Percentiles rank a stretch among this genome's conserved stretches.
phyloP scores from a whole-genome alignment of 179 eudicot genomes.

The Pouteria campechiana region DNA sequence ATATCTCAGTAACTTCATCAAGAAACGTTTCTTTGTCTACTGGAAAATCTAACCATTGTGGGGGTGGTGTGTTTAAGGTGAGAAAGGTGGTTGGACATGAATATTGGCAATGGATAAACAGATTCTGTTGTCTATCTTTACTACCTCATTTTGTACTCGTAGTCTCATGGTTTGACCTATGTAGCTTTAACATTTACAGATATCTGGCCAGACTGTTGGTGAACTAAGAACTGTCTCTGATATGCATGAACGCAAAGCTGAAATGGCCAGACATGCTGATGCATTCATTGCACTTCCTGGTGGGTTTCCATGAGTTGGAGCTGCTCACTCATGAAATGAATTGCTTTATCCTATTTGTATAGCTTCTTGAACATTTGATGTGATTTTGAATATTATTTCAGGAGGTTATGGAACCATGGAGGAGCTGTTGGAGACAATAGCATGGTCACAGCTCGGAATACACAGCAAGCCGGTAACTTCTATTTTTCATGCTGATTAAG shows the following conservation, averaged over 20 bases:
- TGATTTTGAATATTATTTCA: slow-evolving; percentile 15
- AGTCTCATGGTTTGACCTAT: no score
- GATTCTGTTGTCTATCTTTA: neutral
- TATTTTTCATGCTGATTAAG: slow-evolving; percentile 3
- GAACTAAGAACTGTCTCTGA: slow-evolving; percentile 77
- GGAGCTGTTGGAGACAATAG: slow-evolving; percentile 80
- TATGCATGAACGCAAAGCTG: slow-evolving; percentile 96
- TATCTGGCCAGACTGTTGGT: slow-evolving; percentile 85
- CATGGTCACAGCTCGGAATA: slow-evolving; percentile 85
- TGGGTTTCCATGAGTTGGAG: slow-evolving; percentile 8
- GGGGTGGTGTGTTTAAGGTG: neutral
- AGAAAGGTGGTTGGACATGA: neutral
- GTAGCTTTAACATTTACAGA: slow-evolving; percentile 38
- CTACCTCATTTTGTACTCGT: no score
- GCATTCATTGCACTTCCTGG: slow-evolving; percentile 98
- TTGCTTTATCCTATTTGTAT: neutral
- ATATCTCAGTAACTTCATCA: no score
- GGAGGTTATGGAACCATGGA: slow-evolving; percentile 99
- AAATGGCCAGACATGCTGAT: slow-evolving; percentile 80
- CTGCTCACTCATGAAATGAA: neutral
- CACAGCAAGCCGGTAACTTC: slow-evolving; percentile 56
- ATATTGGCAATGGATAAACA: neutral
- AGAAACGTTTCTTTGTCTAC: neutral
- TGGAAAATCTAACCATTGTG: neutral
- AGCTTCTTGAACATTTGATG: no score